phyloP scores from a whole-genome alignment of 768 basidiomycete genomes.

The Tylopilus subfusipes region DNA sequence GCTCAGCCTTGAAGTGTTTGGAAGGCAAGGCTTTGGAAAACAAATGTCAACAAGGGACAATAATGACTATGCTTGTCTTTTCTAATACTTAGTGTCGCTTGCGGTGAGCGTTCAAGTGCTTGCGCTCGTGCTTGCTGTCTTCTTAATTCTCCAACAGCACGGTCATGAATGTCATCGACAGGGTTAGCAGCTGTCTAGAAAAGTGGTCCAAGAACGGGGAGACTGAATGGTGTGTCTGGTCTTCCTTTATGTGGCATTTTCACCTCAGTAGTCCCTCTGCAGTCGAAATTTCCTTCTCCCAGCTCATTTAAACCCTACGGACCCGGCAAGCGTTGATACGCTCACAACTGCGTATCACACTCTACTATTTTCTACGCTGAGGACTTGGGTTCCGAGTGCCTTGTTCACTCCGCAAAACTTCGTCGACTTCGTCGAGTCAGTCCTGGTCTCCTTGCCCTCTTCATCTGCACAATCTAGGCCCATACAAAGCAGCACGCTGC shows the following conservation, averaged over 20 bases:
- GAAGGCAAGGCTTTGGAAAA: constrained; percentile 21
- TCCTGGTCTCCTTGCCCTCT: constrained; percentile 61
- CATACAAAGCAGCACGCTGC: constrained; percentile 40
- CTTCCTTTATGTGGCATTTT: constrained; percentile 17
- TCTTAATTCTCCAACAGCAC: constrained; percentile 6
- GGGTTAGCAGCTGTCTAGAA: constrained; percentile 46
- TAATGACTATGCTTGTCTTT: constrained; percentile 23
- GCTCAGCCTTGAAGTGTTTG: constrained; percentile 18
- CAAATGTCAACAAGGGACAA: constrained; percentile 28
- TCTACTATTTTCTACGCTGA: constrained; percentile 56
- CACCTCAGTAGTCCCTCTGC: constrained; percentile 11
- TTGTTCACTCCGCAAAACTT: constrained; percentile 49
- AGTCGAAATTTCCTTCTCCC: constrained; percentile 62
- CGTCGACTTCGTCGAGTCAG: constrained; percentile 60
- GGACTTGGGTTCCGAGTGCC: constrained; percentile 50
- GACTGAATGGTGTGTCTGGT: constrained; percentile 51
- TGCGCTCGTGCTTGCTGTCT: constrained; percentile 15
- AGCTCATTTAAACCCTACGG: constrained; percentile 57
- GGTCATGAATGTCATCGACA: constrained; percentile 60
- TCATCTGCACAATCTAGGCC: constrained; percentile 43
- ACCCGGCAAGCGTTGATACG: constrained; percentile 49
- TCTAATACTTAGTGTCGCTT: constrained; percentile 13
- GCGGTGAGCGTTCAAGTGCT: constrained; percentile 8
- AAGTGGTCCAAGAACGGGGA: constrained; percentile 61
- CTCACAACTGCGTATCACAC: constrained; percentile 69